Conservation (phyloP, 176 grass and related monocot species). For the Paspalum vaginatum region DNA sequence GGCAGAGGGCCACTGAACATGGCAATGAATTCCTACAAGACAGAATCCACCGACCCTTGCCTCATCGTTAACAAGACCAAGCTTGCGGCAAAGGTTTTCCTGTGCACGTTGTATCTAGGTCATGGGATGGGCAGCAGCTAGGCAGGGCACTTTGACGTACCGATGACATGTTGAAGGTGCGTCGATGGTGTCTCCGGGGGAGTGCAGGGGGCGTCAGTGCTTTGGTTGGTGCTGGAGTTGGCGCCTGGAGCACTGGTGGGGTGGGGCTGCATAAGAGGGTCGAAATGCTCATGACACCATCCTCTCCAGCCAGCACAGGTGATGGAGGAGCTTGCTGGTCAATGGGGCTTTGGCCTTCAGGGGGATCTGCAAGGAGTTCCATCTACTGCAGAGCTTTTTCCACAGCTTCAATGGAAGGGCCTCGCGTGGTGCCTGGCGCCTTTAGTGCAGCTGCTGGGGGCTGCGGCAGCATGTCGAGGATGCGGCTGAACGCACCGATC, state of each 20-base stretch:
- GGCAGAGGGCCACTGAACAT: not conserved
- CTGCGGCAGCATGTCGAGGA: not conserved
- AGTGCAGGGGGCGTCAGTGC: rapidly evolving
- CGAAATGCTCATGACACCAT: too few relatives aligned
- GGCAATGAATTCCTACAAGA: not conserved
- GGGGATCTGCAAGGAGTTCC: too few relatives aligned
- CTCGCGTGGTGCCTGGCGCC: too few relatives aligned
- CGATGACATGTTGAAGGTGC: too few relatives aligned
- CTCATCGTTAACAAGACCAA: not conserved
- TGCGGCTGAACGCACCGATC: not conserved
- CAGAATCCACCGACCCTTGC: not conserved
- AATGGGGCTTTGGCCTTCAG: too few relatives aligned
- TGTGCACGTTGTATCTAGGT: not conserved
- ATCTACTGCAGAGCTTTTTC: too few relatives aligned
- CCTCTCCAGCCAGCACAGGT: too few relatives aligned
- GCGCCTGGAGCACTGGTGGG: not conserved
- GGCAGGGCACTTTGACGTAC: not conserved
- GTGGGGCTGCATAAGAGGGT: too few relatives aligned
- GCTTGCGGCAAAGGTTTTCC: not conserved
- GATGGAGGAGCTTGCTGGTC: rapidly evolving
- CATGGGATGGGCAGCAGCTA: not conserved
- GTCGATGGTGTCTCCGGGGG: too few relatives aligned
- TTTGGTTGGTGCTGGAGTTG: rapidly evolving
- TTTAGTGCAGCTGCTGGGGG: too few relatives aligned
- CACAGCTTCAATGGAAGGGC: too few relatives aligned